These are phyloP conservation scores for Gelatoporia subvermispora DNA, from an alignment of 768 basidiomycete genomes.

Conservation along the genomic window DNA sequence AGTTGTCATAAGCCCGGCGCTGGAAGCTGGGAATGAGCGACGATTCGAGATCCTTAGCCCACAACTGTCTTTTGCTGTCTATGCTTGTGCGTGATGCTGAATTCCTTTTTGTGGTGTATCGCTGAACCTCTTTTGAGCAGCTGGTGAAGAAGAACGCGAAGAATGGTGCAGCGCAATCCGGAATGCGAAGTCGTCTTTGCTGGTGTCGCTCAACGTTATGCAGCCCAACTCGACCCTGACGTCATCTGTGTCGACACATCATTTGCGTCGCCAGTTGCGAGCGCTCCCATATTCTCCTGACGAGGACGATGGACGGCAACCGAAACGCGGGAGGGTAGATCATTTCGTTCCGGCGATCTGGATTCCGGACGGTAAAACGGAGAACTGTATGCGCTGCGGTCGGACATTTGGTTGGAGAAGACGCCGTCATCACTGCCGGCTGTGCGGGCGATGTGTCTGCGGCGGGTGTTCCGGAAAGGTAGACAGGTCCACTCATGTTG, in stretches of 20 bases:
- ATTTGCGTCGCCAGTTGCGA: constrained; percentile 67
- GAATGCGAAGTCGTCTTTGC: constrained; percentile 62
- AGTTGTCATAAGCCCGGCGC: constrained; percentile 50
- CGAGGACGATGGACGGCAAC: constrained; percentile 33
- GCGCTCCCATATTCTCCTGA: constrained; percentile 62
- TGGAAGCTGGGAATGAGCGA: constrained; percentile 47
- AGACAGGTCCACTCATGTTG: constrained; percentile 16
- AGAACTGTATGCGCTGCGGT: constrained; percentile 81
- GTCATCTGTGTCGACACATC: constrained; percentile 69
- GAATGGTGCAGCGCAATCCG: constrained; percentile 67
- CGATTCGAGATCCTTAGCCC: constrained; percentile 75
- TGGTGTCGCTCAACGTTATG: constrained; percentile 64
- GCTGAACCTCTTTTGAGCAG: constrained; percentile 28
- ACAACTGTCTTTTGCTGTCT: constrained; percentile 69
- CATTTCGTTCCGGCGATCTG: constrained; percentile 90
- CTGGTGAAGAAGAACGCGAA: constrained; percentile 49
- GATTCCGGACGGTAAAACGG: constrained; percentile 85
- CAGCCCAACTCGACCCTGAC: constrained; percentile 81
- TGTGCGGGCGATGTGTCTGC: constrained; percentile 86
- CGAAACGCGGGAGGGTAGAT: constrained; percentile 54
- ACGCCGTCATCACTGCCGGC: constrained; percentile 79
- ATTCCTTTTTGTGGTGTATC: not conserved
- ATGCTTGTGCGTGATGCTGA: constrained; percentile 45
- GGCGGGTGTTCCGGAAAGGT: constrained; percentile 79
- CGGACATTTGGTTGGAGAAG: constrained; percentile 72